Evolutionary conservation across 2,329 filamentous ascomycete species (phyloP).

Genomic region (Alternaria ventricosa): DNA sequence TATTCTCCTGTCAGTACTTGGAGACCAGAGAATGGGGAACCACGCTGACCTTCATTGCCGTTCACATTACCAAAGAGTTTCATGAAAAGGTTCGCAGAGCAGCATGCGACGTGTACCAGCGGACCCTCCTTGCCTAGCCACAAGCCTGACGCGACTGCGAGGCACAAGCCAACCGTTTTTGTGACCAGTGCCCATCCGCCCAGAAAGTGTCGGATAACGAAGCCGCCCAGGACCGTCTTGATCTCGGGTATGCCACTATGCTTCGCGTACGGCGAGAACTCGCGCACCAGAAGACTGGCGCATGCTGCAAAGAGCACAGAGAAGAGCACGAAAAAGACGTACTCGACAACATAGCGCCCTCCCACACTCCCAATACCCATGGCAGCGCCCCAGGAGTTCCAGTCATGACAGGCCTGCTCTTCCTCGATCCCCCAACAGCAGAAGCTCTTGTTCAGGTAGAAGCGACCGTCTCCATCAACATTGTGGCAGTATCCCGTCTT

Average conservation of each 20-base stretch:
- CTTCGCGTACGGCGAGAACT: slow-evolving; percentile 86
- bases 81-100: slow-evolving; percentile 92
- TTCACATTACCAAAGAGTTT: slow-evolving; percentile 84
- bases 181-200: slow-evolving; percentile 87
- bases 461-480: slow-evolving; percentile 78
- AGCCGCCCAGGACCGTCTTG: slow-evolving; percentile 93
- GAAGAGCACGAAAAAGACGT: slow-evolving; percentile 83
- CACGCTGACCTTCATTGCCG: slow-evolving; percentile 76
- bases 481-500: slow-evolving; percentile 88
- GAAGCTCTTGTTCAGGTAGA: slow-evolving; percentile 90
- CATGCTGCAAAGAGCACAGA: slow-evolving; percentile 81
- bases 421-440: slow-evolving; percentile 89
- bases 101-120: slow-evolving; percentile 94
- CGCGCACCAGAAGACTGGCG: slow-evolving; percentile 79
- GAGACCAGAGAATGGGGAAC: no score
- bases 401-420: slow-evolving; percentile 80
- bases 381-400: slow-evolving; percentile 83
- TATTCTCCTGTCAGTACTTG: slow-evolving; percentile 46
- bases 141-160: slow-evolving; percentile 91
- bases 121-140: slow-evolving; percentile 98
- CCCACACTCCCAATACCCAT: slow-evolving; percentile 69
- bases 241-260: slow-evolving; percentile 98
- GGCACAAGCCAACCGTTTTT: slow-evolving; percentile 86
- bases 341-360: slow-evolving; percentile 83
- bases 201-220: slow-evolving; percentile 87